phyloP scores from a whole-genome alignment of 1,139 yeast genomes.

The Pichia sp. region DNA sequence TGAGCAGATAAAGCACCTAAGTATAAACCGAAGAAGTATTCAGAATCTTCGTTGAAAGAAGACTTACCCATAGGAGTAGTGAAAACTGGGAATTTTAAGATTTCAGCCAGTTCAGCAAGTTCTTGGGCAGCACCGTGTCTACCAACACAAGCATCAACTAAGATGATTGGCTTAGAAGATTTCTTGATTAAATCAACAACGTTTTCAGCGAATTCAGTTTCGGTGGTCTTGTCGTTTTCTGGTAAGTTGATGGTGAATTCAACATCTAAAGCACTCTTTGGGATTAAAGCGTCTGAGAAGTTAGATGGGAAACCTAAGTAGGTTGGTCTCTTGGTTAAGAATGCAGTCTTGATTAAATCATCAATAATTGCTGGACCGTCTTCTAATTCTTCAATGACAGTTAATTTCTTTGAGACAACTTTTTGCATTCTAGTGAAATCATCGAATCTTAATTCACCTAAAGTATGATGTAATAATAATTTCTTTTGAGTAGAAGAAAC shows the following conservation, averaged over 20 bases:
- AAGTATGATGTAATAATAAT: slow-evolving; percentile 43
- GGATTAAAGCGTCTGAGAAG: slow-evolving; percentile 60
- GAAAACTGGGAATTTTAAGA: slow-evolving; percentile 75
- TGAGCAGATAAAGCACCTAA: slow-evolving; percentile 76
- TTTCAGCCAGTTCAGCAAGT: slow-evolving; percentile 54
- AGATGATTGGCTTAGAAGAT: slow-evolving; percentile 63
- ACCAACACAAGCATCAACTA: slow-evolving; percentile 83
- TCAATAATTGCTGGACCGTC: slow-evolving; percentile 67
- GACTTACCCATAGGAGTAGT: slow-evolving; percentile 93
- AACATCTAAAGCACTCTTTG: slow-evolving; percentile 41
- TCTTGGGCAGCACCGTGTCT: slow-evolving; percentile 66
- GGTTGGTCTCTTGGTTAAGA: slow-evolving; percentile 71
- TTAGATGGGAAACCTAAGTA: slow-evolving; percentile 81
- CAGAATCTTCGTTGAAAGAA: slow-evolving; percentile 63
- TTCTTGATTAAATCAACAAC: slow-evolving; percentile 46
- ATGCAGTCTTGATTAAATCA: slow-evolving; percentile 67
- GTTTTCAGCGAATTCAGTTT: slow-evolving; percentile 60
- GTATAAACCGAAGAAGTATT: slow-evolving; percentile 80
- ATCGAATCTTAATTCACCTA: slow-evolving; percentile 79
- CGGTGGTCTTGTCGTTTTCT: slow-evolving; percentile 64
- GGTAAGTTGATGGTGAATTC: slow-evolving; percentile 50
- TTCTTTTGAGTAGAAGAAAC: slow-evolving; percentile 60
- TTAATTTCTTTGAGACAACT: slow-evolving; percentile 60
- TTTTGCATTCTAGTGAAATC: slow-evolving; percentile 72
- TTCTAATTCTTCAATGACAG: slow-evolving; percentile 52